These are phyloP conservation scores for Penicillium ochrochloron DNA, from an alignment of 495 filamentous ascomycete genomes.

Conservation along the genomic window DNA sequence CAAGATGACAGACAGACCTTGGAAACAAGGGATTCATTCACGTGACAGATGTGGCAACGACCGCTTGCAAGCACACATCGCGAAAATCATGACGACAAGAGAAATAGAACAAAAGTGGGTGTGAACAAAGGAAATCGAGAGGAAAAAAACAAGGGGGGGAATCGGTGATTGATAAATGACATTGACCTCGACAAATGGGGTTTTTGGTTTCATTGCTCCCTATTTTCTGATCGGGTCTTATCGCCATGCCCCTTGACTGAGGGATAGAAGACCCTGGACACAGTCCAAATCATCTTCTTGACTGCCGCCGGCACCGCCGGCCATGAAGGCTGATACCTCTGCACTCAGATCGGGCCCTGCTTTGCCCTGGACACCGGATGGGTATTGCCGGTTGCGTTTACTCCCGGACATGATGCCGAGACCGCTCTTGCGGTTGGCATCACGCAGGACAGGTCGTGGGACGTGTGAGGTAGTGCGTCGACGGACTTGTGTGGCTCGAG, in stretches of 20 bases:
- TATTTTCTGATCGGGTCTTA: slow-evolving; percentile 27
- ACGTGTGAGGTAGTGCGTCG: slow-evolving; percentile 42
- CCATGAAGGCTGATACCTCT: slow-evolving; percentile 73
- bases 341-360: slow-evolving; percentile 45
- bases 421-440: slow-evolving; percentile 42
- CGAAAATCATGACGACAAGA: slow-evolving; percentile 30
- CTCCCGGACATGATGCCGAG: slow-evolving; percentile 35
- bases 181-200: slow-evolving; percentile 2
- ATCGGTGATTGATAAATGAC: slow-evolving; percentile 13
- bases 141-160: slow-evolving; percentile 24
- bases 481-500: slow-evolving; percentile 44
- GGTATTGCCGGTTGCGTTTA: slow-evolving; percentile 43
- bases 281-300: slow-evolving; percentile 75
- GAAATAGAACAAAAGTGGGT: slow-evolving; percentile 21
- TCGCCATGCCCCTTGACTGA: slow-evolving; percentile 70
- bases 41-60: slow-evolving; percentile 39
- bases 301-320: slow-evolving; percentile 60
- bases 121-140: slow-evolving; percentile 28
- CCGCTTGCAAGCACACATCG: slow-evolving; percentile 43
- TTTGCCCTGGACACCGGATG: slow-evolving; percentile 35
- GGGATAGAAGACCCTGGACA: slow-evolving; percentile 73
- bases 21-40: slow-evolving; percentile 35
- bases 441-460: slow-evolving; percentile 52
- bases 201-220: background rate
- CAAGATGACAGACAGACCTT: slow-evolving; percentile 20